Percentiles rank a stretch among this genome's conserved stretches.
Conservation (phyloP, 495 filamentous ascomycete species). For the Penicillium goetzii region DNA sequence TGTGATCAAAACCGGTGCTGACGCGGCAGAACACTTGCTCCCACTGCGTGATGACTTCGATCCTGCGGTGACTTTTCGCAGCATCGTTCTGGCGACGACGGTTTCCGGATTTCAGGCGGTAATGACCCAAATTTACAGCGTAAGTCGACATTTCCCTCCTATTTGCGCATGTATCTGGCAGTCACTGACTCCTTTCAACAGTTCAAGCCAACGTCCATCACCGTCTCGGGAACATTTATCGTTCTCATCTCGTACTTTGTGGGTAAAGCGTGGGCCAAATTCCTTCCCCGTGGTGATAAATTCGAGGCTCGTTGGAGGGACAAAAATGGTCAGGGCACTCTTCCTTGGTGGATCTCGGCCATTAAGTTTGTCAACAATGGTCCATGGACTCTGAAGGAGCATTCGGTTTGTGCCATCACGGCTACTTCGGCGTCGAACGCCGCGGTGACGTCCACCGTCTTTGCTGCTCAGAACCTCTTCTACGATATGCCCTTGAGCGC, state of each 20-base stretch:
- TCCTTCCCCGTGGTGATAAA: background rate
- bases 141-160: background rate
- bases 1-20: background rate
- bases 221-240: background rate
- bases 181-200: background rate
- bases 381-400: slow-evolving; percentile 39
- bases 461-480: slow-evolving; percentile 39
- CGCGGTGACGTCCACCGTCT: slow-evolving; percentile 20
- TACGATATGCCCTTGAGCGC: slow-evolving; percentile 34
- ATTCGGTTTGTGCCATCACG: slow-evolving; percentile 36
- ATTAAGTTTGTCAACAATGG: slow-evolving; percentile 36
- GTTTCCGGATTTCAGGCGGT: background rate
- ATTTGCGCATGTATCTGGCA: background rate
- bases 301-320: background rate
- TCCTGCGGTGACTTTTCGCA: background rate
- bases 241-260: background rate
- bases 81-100: background rate
- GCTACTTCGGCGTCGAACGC: slow-evolving; percentile 35
- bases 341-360: background rate
- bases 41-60: background rate
- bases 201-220: background rate
- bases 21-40: background rate
- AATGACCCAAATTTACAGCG: background rate
- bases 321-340: background rate
- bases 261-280: background rate